Evolutionary conservation across 129 eudicot species (phyloP).

Genomic region (Flaveria robusta): DNA sequence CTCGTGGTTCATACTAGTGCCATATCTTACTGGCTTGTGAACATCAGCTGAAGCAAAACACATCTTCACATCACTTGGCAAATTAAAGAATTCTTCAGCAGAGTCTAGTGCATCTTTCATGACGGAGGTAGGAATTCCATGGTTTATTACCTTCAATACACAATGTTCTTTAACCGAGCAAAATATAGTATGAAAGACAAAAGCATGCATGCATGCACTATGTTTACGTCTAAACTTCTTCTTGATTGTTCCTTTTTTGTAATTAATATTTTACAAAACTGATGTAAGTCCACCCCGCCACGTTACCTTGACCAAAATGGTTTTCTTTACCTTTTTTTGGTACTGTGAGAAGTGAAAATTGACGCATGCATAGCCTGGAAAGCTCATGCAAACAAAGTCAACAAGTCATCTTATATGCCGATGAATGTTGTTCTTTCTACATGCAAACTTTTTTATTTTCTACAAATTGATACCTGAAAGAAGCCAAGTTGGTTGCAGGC

Average conservation of each 20-base stretch:
- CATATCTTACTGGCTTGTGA: conserved; percentile 65
- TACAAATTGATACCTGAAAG: conserved; percentile 57
- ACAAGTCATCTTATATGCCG: conserved; percentile 7
- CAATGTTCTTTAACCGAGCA: conserved; percentile 19
- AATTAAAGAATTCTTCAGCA: conserved; percentile 56
- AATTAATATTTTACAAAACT: background rate
- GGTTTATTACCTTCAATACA: conserved; percentile 59
- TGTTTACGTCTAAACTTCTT: conserved; percentile 13
- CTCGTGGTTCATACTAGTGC: conserved; percentile 65
- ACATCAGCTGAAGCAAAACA: conserved; percentile 52
- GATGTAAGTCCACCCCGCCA: conserved; percentile 12
- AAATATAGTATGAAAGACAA: background rate
- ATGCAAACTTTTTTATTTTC: background rate
- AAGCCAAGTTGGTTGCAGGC: conserved; percentile 66
- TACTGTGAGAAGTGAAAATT: conserved; percentile 14
- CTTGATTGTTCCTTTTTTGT: background rate
- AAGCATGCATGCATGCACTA: conserved; percentile 49
- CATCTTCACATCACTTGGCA: conserved; percentile 60
- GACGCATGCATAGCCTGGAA: conserved; percentile 23
- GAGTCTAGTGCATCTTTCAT: conserved; percentile 53
- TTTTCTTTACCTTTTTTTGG: conserved; percentile 18
- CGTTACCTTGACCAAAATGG: conserved; percentile 12
- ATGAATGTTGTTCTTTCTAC: conserved; percentile 5
- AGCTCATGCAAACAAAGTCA: conserved; percentile 22
- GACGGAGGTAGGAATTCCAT: conserved; percentile 53